Conservation (phyloP, 2,329 filamentous ascomycete species). For the Tympanopsis confertula region DNA sequence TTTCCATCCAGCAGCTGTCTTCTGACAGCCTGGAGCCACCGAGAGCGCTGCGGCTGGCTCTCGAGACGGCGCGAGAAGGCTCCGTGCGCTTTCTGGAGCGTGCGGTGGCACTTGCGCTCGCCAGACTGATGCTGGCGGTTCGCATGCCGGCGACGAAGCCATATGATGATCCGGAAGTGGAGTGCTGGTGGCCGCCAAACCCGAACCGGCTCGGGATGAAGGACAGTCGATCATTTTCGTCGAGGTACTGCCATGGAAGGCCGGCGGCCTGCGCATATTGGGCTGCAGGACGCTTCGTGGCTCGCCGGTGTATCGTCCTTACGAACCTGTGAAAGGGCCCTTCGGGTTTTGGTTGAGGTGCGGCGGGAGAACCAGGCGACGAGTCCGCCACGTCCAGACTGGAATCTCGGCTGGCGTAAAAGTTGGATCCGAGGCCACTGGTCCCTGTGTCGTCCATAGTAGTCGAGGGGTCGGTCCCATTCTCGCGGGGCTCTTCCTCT, state of each 20-base stretch:
- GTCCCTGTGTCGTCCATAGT: no score
- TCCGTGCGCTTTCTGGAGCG: conserved; percentile 41
- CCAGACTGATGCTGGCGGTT: conserved; percentile 68
- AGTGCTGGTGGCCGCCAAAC: conserved; percentile 35
- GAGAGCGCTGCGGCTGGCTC: conserved; percentile 50
- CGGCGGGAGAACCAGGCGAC: conserved; percentile 1
- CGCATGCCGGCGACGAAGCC: conserved; percentile 71
- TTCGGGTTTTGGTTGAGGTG: conserved; percentile 5
- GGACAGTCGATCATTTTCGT: conserved; percentile 10
- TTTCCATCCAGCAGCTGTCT: conserved; percentile 50
- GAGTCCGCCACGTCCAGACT: conserved; percentile 2
- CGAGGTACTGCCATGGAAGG: conserved; percentile 20
- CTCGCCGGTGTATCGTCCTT: conserved; percentile 52
- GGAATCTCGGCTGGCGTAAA: conserved; percentile 1
- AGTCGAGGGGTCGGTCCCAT: no score
- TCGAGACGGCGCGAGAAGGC: conserved; percentile 40
- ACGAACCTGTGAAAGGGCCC: conserved; percentile 64
- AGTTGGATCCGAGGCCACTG: no score
- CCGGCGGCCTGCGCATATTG: conserved; percentile 10
- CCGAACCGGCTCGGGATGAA: conserved; percentile 12
- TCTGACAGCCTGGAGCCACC: conserved; percentile 51
- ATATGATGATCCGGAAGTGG: conserved; percentile 64
- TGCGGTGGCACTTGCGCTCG: conserved; percentile 57
- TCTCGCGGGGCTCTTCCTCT: no score
- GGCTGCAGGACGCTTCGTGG: conserved; percentile 23